Percentiles rank a stretch among this genome's conserved stretches.
Conservation (phyloP, 140 eudicot species). For the Flaveria floridana region DNA sequence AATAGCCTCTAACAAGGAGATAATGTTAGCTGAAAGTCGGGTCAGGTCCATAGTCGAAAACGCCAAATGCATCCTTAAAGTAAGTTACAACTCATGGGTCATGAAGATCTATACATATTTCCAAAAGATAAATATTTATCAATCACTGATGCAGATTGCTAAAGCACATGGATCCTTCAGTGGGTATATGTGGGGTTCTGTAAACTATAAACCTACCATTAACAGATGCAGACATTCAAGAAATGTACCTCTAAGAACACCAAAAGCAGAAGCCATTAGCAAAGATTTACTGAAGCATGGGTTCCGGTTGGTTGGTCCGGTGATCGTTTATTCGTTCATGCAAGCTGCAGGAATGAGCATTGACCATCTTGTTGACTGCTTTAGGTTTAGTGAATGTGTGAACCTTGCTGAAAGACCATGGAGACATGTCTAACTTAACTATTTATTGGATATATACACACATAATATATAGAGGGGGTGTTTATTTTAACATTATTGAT, state of each 20-base stretch:
- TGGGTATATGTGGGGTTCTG: slow-evolving; percentile 82
- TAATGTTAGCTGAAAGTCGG: slow-evolving; percentile 78
- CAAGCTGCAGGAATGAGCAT: slow-evolving; percentile 95
- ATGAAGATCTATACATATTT: neutral
- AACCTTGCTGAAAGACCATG: slow-evolving; percentile 94
- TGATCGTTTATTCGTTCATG: slow-evolving; percentile 87
- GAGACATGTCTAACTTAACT: slow-evolving; percentile 73
- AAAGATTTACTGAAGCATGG: slow-evolving; percentile 76
- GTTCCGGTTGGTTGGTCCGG: slow-evolving; percentile 86
- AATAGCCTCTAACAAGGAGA: slow-evolving; percentile 63
- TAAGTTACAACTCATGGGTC: slow-evolving; percentile 26
- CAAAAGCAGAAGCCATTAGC: slow-evolving; percentile 86
- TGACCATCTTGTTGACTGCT: slow-evolving; percentile 96
- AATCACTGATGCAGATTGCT: slow-evolving; percentile 48
- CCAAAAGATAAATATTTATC: neutral
- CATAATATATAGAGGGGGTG: neutral
- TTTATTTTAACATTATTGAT: slow-evolving; percentile 32
- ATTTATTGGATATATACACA: slow-evolving; percentile 21
- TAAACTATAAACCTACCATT: slow-evolving; percentile 79
- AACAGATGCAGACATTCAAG: slow-evolving; percentile 78
- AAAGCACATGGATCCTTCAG: slow-evolving; percentile 83
- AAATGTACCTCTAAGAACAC: slow-evolving; percentile 81
- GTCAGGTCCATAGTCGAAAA: slow-evolving; percentile 87
- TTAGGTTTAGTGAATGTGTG: slow-evolving; percentile 76
- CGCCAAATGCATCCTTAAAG: slow-evolving; percentile 89